Conservation (phyloP, 2,329 filamentous ascomycete species). For the Alternaria gaisen region DNA sequence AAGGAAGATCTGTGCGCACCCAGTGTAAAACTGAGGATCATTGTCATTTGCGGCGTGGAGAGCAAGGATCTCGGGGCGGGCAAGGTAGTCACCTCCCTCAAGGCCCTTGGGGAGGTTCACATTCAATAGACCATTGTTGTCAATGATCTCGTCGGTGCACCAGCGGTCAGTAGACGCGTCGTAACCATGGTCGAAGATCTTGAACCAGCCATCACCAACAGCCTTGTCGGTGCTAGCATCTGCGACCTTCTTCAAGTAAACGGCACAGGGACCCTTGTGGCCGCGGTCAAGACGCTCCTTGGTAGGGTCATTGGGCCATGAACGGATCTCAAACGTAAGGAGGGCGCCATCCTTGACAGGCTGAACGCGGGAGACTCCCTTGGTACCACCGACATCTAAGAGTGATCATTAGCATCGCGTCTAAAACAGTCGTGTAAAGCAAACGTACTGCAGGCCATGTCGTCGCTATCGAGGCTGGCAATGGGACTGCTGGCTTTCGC, state of each 20-base stretch:
- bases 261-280: slow-evolving; percentile 74
- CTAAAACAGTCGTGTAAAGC: no score
- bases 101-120: slow-evolving; percentile 69
- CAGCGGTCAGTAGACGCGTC: slow-evolving; percentile 64
- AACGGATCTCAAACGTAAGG: slow-evolving; percentile 73
- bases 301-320: slow-evolving; percentile 64
- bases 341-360: slow-evolving; percentile 60
- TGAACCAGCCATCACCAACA: slow-evolving; percentile 77
- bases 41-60: slow-evolving; percentile 68
- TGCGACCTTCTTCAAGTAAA: slow-evolving; percentile 76
- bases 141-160: slow-evolving; percentile 75
- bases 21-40: slow-evolving; percentile 73
- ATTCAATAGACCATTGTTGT: slow-evolving; percentile 69
- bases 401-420: slow-evolving; percentile 20
- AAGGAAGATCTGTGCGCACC: slow-evolving; percentile 76
- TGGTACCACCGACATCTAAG: slow-evolving; percentile 59
- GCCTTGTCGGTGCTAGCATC: slow-evolving; percentile 62
- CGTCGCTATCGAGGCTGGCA: slow-evolving; percentile 63
- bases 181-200: slow-evolving; percentile 77
- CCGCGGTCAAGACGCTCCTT: slow-evolving; percentile 67
- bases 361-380: slow-evolving; percentile 60
- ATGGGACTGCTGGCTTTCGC: slow-evolving; percentile 67
- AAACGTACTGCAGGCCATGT: slow-evolving; percentile 75
- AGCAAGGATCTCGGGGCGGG: slow-evolving; percentile 74
- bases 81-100: slow-evolving; percentile 73